These are phyloP conservation scores for Podaxis rugospora DNA, from an alignment of 768 basidiomycete genomes.

Conservation along the genomic window DNA sequence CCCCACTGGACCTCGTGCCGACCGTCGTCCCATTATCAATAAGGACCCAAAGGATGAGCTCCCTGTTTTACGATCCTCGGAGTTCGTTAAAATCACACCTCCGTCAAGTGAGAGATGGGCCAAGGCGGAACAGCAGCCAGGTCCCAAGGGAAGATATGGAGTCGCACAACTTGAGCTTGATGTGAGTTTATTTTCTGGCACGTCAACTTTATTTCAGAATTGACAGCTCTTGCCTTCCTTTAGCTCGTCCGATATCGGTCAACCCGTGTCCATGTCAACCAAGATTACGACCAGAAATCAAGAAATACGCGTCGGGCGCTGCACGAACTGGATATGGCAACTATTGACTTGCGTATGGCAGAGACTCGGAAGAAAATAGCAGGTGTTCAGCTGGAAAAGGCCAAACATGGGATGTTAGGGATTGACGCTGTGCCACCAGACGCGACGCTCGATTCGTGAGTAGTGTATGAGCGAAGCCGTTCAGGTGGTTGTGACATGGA, in stretches of 20 bases:
- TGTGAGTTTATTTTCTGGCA: not conserved
- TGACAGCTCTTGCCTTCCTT: not conserved
- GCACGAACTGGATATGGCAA: slow-evolving; percentile 58
- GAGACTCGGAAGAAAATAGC: slow-evolving; percentile 56
- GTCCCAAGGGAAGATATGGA: not conserved
- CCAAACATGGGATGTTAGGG: slow-evolving; percentile 56
- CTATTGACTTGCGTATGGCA: slow-evolving; percentile 55
- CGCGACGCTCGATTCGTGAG: not conserved
- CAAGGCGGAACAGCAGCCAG: not conserved
- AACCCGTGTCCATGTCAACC: not conserved
- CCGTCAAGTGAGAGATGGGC: not conserved
- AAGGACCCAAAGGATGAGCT: not conserved
- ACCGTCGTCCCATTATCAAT: not conserved
- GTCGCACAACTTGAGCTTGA: not conserved
- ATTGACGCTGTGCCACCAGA: slow-evolving; percentile 33
- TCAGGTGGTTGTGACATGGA: not conserved
- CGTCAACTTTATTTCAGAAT: not conserved
- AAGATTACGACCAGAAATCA: slow-evolving; percentile 2
- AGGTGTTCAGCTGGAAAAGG: slow-evolving; percentile 56
- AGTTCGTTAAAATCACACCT: not conserved
- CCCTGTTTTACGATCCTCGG: not conserved
- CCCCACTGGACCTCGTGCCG: slow-evolving; percentile 9
- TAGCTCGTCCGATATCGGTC: not conserved
- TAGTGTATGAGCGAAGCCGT: not conserved
- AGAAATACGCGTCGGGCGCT: slow-evolving; percentile 36